Percentiles rank a stretch among this genome's conserved stretches.
phyloP scores from a whole-genome alignment of 345 rosid species.

The Melastoma malabathricum region DNA sequence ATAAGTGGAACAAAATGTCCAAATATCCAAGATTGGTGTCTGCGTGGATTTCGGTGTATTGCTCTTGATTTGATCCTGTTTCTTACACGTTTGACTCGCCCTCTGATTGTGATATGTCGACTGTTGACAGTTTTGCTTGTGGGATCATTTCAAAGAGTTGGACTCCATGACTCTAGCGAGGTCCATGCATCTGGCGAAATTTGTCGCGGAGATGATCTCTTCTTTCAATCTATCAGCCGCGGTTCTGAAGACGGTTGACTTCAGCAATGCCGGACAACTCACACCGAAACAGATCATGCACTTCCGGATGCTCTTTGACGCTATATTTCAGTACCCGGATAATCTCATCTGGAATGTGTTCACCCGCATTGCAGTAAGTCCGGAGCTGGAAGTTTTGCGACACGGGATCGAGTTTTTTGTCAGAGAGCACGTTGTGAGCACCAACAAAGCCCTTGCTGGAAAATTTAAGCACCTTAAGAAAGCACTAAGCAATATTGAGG shows the following conservation, averaged over 20 bases:
- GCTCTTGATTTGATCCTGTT: no score
- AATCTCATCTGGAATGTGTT: slow-evolving; percentile 60
- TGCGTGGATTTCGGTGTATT: no score
- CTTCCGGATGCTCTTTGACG: slow-evolving; percentile 70
- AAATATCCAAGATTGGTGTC: no score
- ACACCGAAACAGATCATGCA: slow-evolving; percentile 64
- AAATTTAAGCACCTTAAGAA: slow-evolving; percentile 63
- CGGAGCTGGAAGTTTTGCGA: slow-evolving; percentile 56
- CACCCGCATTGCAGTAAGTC: slow-evolving; percentile 52
- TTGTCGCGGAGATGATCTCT: slow-evolving; percentile 66
- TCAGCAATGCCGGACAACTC: slow-evolving; percentile 36
- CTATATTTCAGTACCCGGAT: slow-evolving; percentile 53
- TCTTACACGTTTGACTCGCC: background rate
- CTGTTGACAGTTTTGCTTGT: slow-evolving; percentile 30
- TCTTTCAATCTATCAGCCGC: slow-evolving; percentile 62
- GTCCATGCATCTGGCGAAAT: slow-evolving; percentile 82
- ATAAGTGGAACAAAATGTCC: no score
- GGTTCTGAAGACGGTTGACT: slow-evolving; percentile 52
- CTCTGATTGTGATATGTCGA: background rate
- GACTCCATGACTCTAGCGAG: slow-evolving; percentile 57
- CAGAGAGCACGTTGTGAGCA: slow-evolving; percentile 52
- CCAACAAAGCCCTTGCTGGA: slow-evolving; percentile 20
- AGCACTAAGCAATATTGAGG: slow-evolving; percentile 55
- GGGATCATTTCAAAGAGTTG: slow-evolving; percentile 85
- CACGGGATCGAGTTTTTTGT: slow-evolving; percentile 58